phyloP scores from a whole-genome alignment of 2,329 filamentous ascomycete species.

The Exophiala lecanii-corni region DNA sequence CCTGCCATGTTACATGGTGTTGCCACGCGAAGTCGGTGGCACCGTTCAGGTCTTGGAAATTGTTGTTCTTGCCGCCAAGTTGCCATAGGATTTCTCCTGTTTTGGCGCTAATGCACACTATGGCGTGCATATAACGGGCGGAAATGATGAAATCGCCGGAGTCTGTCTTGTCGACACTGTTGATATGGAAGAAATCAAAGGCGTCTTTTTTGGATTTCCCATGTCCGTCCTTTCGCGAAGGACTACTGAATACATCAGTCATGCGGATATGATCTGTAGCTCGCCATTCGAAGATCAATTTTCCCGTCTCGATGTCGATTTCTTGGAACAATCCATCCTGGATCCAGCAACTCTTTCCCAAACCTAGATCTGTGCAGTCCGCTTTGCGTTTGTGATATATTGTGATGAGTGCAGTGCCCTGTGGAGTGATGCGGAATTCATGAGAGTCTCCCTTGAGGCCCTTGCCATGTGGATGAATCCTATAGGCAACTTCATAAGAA shows the following conservation, averaged over 20 bases:
- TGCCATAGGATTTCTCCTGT: constrained; percentile 51
- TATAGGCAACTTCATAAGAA: constrained; percentile 22
- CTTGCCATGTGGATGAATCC: constrained; percentile 14
- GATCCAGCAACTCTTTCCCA: constrained; percentile 30
- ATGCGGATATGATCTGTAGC: constrained; percentile 32
- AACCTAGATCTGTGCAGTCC: constrained; percentile 13
- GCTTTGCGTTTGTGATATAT: constrained; percentile 18
- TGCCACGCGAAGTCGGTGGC: constrained; percentile 50
- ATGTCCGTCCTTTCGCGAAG: constrained; percentile 7
- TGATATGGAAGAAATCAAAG: constrained; percentile 57
- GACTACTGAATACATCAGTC: constrained; percentile 18
- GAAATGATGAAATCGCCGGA: constrained; percentile 53
- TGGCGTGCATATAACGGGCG: constrained; percentile 44
- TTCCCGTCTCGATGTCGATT: constrained; percentile 34
- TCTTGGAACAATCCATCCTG: constrained; percentile 32
- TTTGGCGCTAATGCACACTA: constrained; percentile 45
- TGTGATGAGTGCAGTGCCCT: constrained; percentile 20
- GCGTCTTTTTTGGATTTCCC: constrained; percentile 7
- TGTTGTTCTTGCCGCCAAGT: constrained; percentile 47
- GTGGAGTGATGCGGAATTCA: constrained; percentile 20
- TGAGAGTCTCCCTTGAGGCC: constrained; percentile 24
- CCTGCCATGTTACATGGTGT: constrained; percentile 47
- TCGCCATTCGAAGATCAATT: constrained; percentile 35
- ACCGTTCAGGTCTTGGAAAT: constrained; percentile 40
- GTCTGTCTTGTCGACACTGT: constrained; percentile 50